Base-by-base conservation (phyloP, 148 eudicot genomes). In the Gaultheria prostrata region DNA sequence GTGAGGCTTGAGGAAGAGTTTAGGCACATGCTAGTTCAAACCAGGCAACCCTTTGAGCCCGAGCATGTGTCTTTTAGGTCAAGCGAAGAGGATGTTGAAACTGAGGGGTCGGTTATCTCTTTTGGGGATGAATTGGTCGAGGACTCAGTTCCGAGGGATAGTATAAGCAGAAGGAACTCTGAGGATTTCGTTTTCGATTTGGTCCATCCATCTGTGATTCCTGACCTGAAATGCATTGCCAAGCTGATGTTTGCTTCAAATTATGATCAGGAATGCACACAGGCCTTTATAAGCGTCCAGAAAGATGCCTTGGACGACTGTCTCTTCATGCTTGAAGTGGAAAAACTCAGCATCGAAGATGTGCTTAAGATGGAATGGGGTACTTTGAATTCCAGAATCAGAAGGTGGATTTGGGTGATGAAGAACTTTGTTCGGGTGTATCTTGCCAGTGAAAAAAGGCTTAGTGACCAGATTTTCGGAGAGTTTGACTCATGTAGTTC, bases 331-430 rank as follows among this genome's bases (percentile, higher is more conserved):
- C 97, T 96, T 20, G 95, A 91, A 69, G 89, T 91, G 53, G 94
- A 94, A 87, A 94, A 88, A 45, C 79, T 94, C 43, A 92, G 94
- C 87, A 92, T 94, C 24, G 98, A 96, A 56, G 97, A 96, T 82
- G 92, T 93, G 70, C 72, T 91, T 82, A 96, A 88, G 84, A 91
- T 96, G 98, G 95, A 94, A 83, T 93, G 98, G 98, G 89, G 48
- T 2, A 67, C 83, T 50, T 80, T 96, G 80, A 91, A 96, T 84
- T 86, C 95, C 63, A 91, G 88, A 78, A 94, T 94, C 85, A 88
- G 88, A 89, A 88, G 92, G 83, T 96, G 98, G 98, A 90, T 89
- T 14, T 82, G 92, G 86, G 96, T 93, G 4, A 88, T 94, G 67
- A 94, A 90, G 86, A 84, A 89, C n/a, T 96, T 94, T 48, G 97